Evolutionary conservation across 306 rosid genomes (phyloP), one percentile per base, ranked within the genome.

Genomic region (Boehmeria nivea): DNA sequence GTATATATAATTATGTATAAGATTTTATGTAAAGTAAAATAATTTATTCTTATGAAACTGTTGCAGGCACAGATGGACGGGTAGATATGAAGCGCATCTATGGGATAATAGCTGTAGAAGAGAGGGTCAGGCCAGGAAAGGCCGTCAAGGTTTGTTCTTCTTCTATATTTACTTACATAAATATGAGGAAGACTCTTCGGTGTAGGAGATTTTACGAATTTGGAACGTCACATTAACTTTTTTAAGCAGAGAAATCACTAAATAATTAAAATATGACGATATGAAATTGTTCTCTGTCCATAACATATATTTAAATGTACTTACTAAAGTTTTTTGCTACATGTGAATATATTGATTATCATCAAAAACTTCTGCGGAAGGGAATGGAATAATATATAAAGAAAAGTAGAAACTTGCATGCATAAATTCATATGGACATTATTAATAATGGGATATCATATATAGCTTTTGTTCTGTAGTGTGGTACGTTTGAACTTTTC

Each of bases 51-150:
- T 2, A 12, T 24, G 13, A 39, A 28, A 57, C 25, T 25, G 57
- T 38, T 60, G 60, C 75, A 91, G 98, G 40, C 98, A 91, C 67
- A 69, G 99, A 60, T 93, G 99, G 99, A 93, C 99, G 61, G 99
- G 99, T 54, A 81, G 99, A 87, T 93, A 93, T 60, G 99, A 93
- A 75, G 99, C 99, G 74, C 99, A 93, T 87, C 94, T 93, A 1
- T 93, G 99, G 99, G 99, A 93, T 71, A 93, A 93, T 75, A 93
- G 99, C 87, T 87, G 96, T 78, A 85, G 96, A 61, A 85, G 99
- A 28, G 99, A 93, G 74, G 99, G 99, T 37, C 99, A 93, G 59
- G 99, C 99, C 10, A 78, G 99, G 54, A 93, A 93, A 68, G 99
- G 99, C 42, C 96, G 99, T 73, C 99, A 93, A 93, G 99, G 99